These are phyloP conservation scores for Bipolaris oryzae DNA, from an alignment of 2,329 filamentous ascomycete genomes.

Conservation along the genomic window DNA sequence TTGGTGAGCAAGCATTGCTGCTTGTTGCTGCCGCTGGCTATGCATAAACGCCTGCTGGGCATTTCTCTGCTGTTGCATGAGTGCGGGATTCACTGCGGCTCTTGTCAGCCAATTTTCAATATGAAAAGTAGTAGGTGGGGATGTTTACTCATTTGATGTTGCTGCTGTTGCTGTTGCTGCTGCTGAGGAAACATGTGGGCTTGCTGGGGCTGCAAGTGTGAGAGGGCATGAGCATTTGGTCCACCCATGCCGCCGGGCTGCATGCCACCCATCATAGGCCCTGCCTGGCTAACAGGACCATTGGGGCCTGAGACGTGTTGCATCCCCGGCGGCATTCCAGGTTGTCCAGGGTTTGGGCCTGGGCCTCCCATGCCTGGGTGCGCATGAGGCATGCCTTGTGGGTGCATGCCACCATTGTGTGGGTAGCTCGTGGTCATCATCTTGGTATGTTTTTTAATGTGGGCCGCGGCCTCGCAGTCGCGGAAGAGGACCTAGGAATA, in stretches of 20 bases:
- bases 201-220: conserved; percentile 71
- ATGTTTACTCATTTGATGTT: conserved; percentile 48
- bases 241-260: conserved; percentile 65
- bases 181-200: conserved; percentile 61
- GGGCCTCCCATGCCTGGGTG: conserved; percentile 67
- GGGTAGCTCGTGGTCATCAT: conserved; percentile 75
- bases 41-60: conserved; percentile 57
- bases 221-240: conserved; percentile 69
- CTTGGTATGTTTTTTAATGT: conserved; percentile 40
- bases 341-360: conserved; percentile 72
- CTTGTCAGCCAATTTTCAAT: conserved; percentile 15
- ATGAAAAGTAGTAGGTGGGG: not conserved
- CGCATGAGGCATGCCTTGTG: conserved; percentile 70
- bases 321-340: conserved; percentile 68
- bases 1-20: conserved; percentile 59
- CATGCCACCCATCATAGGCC: conserved; percentile 74
- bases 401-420: conserved; percentile 74
- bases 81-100: conserved; percentile 46
- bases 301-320: conserved; percentile 75
- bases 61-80: conserved; percentile 50
- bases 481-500: conserved; percentile 7
- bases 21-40: conserved; percentile 57
- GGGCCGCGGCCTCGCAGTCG: conserved; percentile 21
- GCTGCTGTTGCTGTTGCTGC: conserved; percentile 54
- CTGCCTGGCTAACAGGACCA: conserved; percentile 70